A percentile compares a stretch with the other conserved stretches of the same genome.
These are phyloP conservation scores for Tolypocladium nubicola DNA, from an alignment of 2,329 filamentous ascomycete genomes.

Conservation along the genomic window DNA sequence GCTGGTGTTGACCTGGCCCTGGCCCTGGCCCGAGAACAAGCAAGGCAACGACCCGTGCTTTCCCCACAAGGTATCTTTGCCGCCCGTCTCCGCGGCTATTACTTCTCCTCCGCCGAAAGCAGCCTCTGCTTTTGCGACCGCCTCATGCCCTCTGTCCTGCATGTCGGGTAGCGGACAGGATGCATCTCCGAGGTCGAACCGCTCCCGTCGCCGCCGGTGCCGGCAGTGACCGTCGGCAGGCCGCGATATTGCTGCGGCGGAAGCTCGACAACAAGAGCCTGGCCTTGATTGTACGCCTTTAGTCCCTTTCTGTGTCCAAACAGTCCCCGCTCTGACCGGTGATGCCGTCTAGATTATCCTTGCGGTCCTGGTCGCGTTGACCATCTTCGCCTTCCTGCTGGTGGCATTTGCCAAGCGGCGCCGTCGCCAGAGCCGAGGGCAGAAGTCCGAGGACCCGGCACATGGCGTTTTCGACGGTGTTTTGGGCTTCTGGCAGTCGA, in stretches of 20 bases:
- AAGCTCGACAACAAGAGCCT: conserved; percentile 1
- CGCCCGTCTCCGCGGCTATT: not conserved
- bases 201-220: not conserved
- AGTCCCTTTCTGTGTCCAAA: not conserved
- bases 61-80: not conserved
- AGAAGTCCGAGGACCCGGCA: not conserved
- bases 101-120: not conserved
- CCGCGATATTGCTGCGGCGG: not conserved
- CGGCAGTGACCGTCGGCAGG: not conserved
- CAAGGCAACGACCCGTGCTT: not conserved
- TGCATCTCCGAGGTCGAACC: not conserved
- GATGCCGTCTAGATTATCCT: not conserved
- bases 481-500: not conserved
- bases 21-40: not conserved
- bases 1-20: not conserved
- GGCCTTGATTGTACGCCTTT: conserved; percentile 6
- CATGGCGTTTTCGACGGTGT: not conserved
- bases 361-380: not conserved
- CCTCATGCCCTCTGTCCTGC: not conserved
- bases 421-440: not conserved
- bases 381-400: not conserved
- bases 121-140: not conserved
- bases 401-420: conserved; percentile 3
- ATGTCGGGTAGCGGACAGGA: not conserved
- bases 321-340: not conserved